These are phyloP conservation scores for Termitomyces sp. DNA, from an alignment of 768 basidiomycete genomes.

Conservation along the genomic window DNA sequence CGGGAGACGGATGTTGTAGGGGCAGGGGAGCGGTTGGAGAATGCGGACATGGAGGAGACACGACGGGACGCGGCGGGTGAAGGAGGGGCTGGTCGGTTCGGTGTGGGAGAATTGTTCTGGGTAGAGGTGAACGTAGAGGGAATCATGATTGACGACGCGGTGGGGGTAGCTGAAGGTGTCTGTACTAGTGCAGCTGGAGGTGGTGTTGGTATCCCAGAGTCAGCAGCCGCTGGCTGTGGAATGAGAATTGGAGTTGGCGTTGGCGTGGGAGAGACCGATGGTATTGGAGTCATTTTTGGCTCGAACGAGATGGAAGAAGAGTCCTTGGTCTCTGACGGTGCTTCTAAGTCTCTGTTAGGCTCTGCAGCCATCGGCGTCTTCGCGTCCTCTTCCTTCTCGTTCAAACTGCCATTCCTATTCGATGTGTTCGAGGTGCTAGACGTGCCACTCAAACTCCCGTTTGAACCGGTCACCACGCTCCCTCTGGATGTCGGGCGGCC, in stretches of 20 bases:
- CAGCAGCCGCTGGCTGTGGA: not conserved
- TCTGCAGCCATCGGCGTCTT: not conserved
- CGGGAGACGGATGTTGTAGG: constrained; percentile 13
- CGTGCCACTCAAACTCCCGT: not conserved
- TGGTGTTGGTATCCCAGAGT: not conserved
- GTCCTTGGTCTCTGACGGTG: not conserved
- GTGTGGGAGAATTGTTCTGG: constrained; percentile 14
- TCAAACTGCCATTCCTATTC: not conserved
- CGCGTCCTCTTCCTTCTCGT: not conserved
- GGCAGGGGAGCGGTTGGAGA: constrained; percentile 20
- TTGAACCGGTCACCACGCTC: constrained; percentile 9
- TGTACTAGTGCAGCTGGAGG: not conserved
- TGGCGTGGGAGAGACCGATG: not conserved
- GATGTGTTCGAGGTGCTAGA: too few species aligned
- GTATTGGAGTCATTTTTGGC: not conserved
- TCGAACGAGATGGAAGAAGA: not conserved
- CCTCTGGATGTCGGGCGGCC: constrained; percentile 14
- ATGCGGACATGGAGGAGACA: constrained; percentile 26
- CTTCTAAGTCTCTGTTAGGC: not conserved
- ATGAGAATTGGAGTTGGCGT: not conserved
- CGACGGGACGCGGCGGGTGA: constrained; percentile 13
- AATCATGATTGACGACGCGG: constrained; percentile 1
- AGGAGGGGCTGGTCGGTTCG: constrained; percentile 17
- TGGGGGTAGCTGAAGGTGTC: not conserved
- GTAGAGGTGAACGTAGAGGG: not conserved